Base-by-base conservation (phyloP, 768 basidiomycete genomes). In the Leccinum variicolor region DNA sequence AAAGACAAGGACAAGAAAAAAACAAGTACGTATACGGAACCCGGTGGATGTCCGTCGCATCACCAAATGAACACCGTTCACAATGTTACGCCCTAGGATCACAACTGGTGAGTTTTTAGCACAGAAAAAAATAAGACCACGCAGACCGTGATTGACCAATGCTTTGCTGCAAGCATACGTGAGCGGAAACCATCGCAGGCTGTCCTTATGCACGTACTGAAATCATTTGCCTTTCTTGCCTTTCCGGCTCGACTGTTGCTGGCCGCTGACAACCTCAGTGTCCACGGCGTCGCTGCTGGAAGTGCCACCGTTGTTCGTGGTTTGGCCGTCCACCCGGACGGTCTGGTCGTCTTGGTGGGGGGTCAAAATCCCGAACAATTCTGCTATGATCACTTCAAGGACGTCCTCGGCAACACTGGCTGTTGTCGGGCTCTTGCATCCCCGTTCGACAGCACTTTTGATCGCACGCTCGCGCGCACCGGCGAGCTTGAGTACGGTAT, bases 401-500 rank as follows among this genome's bases (percentile, higher is more conserved):
- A 66, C 56, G 0, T 67, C 71, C 13, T 71, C 69, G 0, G 67
- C 66, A 0, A 70, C 62, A 3, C 65, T 62, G 0, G 72, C 69
- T 1, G 62, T 63, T 0, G 65, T 70, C 0, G 76, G 75, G 0
- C 67, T 68, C 17, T 57, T 65, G 33, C 54, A 59, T 2, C 75
- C 74, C 1, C 50, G 63, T 19, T 65, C 64, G 4, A 67, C 61
- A 3, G 79, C 72, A 6, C 77, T 70, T 26, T 76, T 76, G 50
- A 62, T 65, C 9, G 64, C 66, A 17, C 69, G 70, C 58, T 89
- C 87, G 1, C 87, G 77, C 3, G 81, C 82, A 1, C 71, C 67
- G 0, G 82, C 82, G 17, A 89, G 73, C 31, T 69, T 76, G 1
- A 87, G 67, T 0, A 82, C 75, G 0, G 83, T 84, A 36, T 85